Percentiles rank a stretch among this genome's conserved stretches.
Conservation (phyloP, 2,329 filamentous ascomycete genomes). For the Dactylellina parvicollis region DNA sequence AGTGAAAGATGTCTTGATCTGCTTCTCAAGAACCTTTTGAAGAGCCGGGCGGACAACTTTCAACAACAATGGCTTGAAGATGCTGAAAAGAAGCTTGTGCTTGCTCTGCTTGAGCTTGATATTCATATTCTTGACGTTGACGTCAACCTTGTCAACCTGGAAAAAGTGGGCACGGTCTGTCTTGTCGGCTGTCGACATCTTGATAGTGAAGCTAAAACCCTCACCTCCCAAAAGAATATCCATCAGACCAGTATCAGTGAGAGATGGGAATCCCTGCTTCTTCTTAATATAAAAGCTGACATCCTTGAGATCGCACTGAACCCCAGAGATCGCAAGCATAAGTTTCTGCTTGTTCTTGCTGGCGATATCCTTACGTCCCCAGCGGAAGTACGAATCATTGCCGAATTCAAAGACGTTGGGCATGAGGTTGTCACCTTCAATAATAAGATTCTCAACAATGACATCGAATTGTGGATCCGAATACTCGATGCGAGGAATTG, state of each 20-base stretch:
- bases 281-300: conserved; percentile 95
- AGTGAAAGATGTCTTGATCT: conserved; percentile 83
- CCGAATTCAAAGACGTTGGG: conserved; percentile 89
- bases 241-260: conserved; percentile 87
- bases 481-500: conserved; percentile 93
- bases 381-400: conserved; percentile 93
- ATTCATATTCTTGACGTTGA: conserved; percentile 81
- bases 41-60: conserved; percentile 84
- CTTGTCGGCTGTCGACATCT: conserved; percentile 81
- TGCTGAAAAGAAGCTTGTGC: conserved; percentile 86
- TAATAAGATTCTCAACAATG: conserved; percentile 90
- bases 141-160: conserved; percentile 89
- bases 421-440: conserved; percentile 96
- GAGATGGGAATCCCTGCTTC: conserved; percentile 89
- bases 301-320: conserved; percentile 89
- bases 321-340: conserved; percentile 84
- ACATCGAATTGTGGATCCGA: conserved; percentile 84
- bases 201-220: conserved; percentile 91
- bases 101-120: conserved; percentile 94
- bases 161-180: conserved; percentile 84
- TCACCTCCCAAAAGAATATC: conserved; percentile 87
- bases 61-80: conserved; percentile 88
- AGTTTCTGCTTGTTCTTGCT: conserved; percentile 85
- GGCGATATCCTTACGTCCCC: conserved; percentile 86
- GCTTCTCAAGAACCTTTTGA: conserved; percentile 87